Conservation (phyloP, 2,329 filamentous ascomycete genomes). For the Zymoseptoria crescenta region DNA sequence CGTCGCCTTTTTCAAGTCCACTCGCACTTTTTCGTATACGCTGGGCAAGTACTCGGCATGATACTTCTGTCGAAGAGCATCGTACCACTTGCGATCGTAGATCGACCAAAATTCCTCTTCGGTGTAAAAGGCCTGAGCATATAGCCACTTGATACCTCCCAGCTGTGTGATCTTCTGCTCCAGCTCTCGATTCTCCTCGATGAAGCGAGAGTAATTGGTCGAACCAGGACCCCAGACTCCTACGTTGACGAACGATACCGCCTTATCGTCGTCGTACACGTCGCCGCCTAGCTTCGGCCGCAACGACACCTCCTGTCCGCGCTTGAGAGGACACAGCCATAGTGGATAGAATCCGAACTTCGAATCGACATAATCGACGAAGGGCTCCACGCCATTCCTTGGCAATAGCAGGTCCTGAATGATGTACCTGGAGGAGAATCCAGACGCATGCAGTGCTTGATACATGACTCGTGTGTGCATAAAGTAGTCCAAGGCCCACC, state of each 20-base stretch:
- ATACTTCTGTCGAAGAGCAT: constrained; percentile 55
- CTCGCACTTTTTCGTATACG: constrained; percentile 64
- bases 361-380: constrained; percentile 46
- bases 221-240: constrained; percentile 76
- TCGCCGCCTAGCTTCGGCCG: constrained; percentile 11
- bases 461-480: constrained; percentile 57
- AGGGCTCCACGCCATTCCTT: constrained; percentile 42
- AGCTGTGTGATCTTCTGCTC: constrained; percentile 62
- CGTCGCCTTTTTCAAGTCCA: constrained; percentile 25
- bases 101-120: constrained; percentile 61
- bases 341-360: constrained; percentile 47
- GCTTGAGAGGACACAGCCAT: constrained; percentile 49
- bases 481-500: constrained; percentile 53
- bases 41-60: constrained; percentile 53
- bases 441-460: constrained; percentile 51
- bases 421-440: constrained; percentile 49
- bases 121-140: constrained; percentile 79
- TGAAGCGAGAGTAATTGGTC: constrained; percentile 46
- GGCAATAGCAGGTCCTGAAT: constrained; percentile 58
- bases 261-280: constrained; percentile 5
- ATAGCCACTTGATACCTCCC: constrained; percentile 77
- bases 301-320: constrained; percentile 11
- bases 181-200: constrained; percentile 60
- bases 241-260: constrained; percentile 42
- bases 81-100: constrained; percentile 55